These are phyloP conservation scores for Beauveria medogensis DNA, from an alignment of 2,329 filamentous ascomycete genomes.

Conservation along the genomic window DNA sequence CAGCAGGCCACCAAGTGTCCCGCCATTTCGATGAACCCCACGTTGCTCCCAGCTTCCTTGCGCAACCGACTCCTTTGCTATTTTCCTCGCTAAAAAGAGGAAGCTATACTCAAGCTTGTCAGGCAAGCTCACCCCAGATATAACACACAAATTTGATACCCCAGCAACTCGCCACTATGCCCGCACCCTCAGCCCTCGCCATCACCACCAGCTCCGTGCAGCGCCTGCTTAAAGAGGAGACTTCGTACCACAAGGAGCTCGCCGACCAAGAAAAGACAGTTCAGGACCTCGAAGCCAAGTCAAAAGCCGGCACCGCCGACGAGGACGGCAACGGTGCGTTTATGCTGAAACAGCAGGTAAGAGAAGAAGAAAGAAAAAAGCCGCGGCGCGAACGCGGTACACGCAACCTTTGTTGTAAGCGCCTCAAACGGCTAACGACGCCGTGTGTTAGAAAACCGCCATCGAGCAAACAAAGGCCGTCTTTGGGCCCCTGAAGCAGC, in stretches of 20 bases:
- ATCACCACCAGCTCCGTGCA: conserved; percentile 74
- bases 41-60: neutral
- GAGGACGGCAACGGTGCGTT: conserved; percentile 70
- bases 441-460: conserved; percentile 55
- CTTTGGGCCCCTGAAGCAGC: conserved; percentile 61
- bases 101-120: too few relatives aligned
- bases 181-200: conserved; percentile 64
- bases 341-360: conserved; percentile 78
- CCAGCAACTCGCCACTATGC: conserved; percentile 44
- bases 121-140: too few relatives aligned
- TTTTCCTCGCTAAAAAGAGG: neutral
- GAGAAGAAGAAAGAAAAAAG: too few relatives aligned
- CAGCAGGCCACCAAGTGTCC: neutral
- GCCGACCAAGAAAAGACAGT: conserved; percentile 65
- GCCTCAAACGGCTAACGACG: conserved; percentile 4
- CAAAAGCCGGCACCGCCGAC: conserved; percentile 38
- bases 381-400: too few relatives aligned
- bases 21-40: neutral
- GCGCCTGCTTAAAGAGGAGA: conserved; percentile 85
- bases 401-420: too few relatives aligned
- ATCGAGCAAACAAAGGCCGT: conserved; percentile 83
- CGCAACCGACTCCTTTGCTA: neutral
- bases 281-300: conserved; percentile 56
- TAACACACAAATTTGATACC: neutral
- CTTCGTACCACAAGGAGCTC: conserved; percentile 82